Base-by-base conservation (phyloP, 495 filamentous ascomycete genomes). In the Pyrenopolyporus hunteri region DNA sequence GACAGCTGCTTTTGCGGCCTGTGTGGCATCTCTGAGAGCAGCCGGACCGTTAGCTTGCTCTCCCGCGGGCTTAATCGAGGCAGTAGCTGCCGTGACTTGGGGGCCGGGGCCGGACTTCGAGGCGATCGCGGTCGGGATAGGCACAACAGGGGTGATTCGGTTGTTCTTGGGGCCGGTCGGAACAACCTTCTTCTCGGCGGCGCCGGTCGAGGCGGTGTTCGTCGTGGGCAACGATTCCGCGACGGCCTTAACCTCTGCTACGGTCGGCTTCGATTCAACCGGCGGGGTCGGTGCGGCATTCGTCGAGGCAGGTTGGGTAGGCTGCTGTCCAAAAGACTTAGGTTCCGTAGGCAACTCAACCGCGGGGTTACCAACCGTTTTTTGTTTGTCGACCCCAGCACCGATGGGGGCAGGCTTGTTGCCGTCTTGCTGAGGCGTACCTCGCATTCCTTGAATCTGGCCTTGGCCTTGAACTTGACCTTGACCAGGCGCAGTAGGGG, bases 1-100 rank as follows among this genome's bases (percentile, higher is more conserved):
- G 44, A 96, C 93, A 23, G 92, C 92, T 40, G 89, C 90, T 33
- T 86, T 89, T 5, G 92, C 92, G 32, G 88, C 89, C 64, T 89
- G 86, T 4, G 91, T 93, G 2, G 91, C 91, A 71, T 92, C 89
- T 44, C 83, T 84, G 48, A 82, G 46, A 20, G 73, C 66, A 14
- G 76, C 69, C 10, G 70, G 63, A 13, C 73, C 64, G 43, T 66
- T 73, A 33, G 61, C 68, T 37, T 70, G 70, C 7, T 75, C 70
- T 16, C 63, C 68, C n/a, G 69, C 66, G 36, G 73, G 57, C 35
- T 72, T 80, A 16, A 76, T 59, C 31, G 70, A 63, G 26, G 63
- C 64, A 58, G 67, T 39, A 32, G 70, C 53, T 49, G 65, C 66
- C 54, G 63, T 63, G 40, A 63, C 47, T 50, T 70, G 67, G 22